These are phyloP conservation scores for Calocybe indica DNA, from an alignment of 768 basidiomycete species.

Conservation along the genomic window DNA sequence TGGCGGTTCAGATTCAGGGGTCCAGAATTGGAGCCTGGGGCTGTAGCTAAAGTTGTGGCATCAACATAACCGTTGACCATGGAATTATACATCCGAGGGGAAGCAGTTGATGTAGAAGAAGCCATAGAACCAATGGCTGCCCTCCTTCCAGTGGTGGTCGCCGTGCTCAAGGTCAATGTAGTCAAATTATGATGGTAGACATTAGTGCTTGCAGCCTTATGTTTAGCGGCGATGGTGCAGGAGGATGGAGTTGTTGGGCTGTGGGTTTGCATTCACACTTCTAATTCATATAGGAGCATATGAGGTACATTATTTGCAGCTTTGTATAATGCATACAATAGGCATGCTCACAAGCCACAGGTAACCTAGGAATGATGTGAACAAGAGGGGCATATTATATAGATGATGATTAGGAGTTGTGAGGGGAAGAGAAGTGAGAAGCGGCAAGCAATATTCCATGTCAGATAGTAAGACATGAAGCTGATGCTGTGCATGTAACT, in stretches of 20 bases:
- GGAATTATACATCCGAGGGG: slow-evolving; percentile 40
- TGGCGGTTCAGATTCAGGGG: too few relatives aligned
- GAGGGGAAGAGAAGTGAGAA: too few relatives aligned
- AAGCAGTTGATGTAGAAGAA: slow-evolving; percentile 37
- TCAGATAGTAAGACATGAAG: neutral
- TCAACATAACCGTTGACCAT: slow-evolving; percentile 24
- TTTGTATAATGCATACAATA: slow-evolving; percentile 83
- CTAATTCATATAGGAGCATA: slow-evolving; percentile 63
- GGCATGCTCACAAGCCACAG: slow-evolving; percentile 71
- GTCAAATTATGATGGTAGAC: too few relatives aligned
- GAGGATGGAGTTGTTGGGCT: slow-evolving; percentile 34
- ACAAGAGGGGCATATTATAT: too few relatives aligned
- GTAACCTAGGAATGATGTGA: slow-evolving; percentile 59
- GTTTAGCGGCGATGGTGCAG: slow-evolving; percentile 55
- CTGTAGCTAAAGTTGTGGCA: too few relatives aligned
- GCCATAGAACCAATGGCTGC: too few relatives aligned
- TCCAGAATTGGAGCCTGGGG: too few relatives aligned
- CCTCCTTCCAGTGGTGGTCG: too few relatives aligned
- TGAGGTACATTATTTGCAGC: slow-evolving; percentile 68
- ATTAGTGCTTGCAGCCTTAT: slow-evolving; percentile 35
- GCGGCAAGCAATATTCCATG: too few relatives aligned
- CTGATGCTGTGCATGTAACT: too few relatives aligned
- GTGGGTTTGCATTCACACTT: slow-evolving; percentile 47
- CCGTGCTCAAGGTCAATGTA: too few relatives aligned
- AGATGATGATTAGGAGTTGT: too few relatives aligned